phyloP scores from a whole-genome alignment of 106 monocot species.

The Amphibolis antarctica region DNA sequence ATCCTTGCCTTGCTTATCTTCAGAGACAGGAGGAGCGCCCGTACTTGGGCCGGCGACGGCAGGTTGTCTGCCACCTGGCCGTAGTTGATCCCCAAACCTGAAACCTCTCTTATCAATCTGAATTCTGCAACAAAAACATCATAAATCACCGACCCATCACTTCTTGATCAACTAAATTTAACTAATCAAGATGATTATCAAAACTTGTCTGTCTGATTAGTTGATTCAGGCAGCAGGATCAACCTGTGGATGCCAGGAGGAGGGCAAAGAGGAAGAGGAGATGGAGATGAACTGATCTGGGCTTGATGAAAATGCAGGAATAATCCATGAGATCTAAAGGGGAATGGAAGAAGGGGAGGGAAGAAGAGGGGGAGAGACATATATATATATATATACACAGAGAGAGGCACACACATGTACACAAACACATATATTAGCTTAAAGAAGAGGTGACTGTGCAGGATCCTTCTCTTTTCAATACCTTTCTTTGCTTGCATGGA shows the following conservation, averaged over 20 bases:
- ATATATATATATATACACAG: too few relatives aligned
- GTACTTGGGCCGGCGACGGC: constrained; percentile 8
- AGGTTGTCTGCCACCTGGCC: constrained; percentile 19
- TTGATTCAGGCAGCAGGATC: too few relatives aligned
- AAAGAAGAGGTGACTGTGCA: background rate
- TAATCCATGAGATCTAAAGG: constrained; percentile 8
- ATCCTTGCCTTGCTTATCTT: constrained; percentile 16
- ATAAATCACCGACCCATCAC: background rate
- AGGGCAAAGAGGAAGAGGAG: constrained; percentile 1
- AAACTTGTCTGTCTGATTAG: too few relatives aligned
- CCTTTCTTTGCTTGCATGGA: constrained; percentile 19
- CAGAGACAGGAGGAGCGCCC: constrained; percentile 11
- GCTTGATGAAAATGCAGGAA: background rate
- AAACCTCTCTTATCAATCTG: constrained; percentile 1
- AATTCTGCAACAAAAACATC: constrained; percentile 10
- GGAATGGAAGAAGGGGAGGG: background rate
- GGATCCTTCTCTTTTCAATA: constrained; percentile 7
- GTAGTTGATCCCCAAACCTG: constrained; percentile 21
- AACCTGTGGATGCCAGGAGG: constrained; percentile 11
- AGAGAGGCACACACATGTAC: too few relatives aligned
- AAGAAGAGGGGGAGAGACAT: background rate
- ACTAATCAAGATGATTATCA: too few relatives aligned
- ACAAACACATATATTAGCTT: too few relatives aligned
- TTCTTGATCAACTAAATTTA: too few relatives aligned
- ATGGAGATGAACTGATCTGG: background rate